Base-by-base conservation (phyloP, 257 asterid species). In the Cynanchum wilfordii region DNA sequence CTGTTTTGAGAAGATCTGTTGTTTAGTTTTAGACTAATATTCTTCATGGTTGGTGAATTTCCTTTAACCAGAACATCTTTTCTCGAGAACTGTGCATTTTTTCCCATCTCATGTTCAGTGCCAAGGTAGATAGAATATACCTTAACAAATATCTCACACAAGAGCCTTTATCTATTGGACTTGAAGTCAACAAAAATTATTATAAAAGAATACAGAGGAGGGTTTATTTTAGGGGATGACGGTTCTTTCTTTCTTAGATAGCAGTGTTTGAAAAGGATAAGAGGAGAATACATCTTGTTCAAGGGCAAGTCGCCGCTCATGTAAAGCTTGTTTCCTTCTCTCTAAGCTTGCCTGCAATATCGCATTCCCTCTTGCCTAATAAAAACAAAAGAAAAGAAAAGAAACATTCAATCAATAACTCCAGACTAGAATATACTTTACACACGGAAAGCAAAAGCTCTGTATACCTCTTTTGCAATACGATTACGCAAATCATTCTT, bases 261-360 rank as follows among this genome's bases (percentile, higher is more conserved):
- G n/a, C 33, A 20, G 33, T 16, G 13, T 29, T 67, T 63, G 24
- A 25, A 76, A 54, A 44, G 36, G 56, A 30, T 42, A 62, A 19
- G 44, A 68, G 60, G 52, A 54, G 17, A 73, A 73, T 84, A 92
- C 98, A 86, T 92, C 98, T 83, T 92, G 98, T 86, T 92, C 98
- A 67, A 92, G 98, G 27, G 96, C 91, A 84, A 92, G 85, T 52
- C 93, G 96, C 9, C 96, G 96, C 84, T 92, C 97, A 71, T 87
- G 96, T 89, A 92, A 85, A 75, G 97, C 97, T 84, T 90, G 97
- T 82, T 92, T 92, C 86, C 98, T 81, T 80, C 97, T 87, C 84
- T 92, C 97, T 86, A 92, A 84, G 85, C 98, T 92, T 75, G 98
- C 97, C 84, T 92, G 97, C 83, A 92, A 79, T 76, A 92, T 92